Evolutionary conservation across 768 basidiomycete genomes (phyloP), one percentile per base, ranked within the genome.

Genomic region (Suillus subaureus): DNA sequence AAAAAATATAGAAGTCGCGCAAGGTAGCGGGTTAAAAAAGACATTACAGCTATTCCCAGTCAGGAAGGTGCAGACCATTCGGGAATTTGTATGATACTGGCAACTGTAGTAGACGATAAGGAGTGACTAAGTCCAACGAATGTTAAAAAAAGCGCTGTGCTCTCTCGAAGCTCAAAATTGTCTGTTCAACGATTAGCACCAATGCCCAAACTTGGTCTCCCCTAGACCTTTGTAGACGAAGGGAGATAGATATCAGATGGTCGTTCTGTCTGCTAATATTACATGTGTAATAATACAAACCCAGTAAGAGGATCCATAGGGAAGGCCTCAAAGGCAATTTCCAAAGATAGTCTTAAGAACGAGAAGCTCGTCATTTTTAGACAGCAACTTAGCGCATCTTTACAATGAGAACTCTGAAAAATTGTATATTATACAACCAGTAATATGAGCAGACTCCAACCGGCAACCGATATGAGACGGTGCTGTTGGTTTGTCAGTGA

Each of bases 401-500:
- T 58, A 58, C 39, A 42, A 18, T 9, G 28, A 31, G 21, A 21
- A 42, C 58, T 42, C 40, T 26, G 37, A 39, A 28, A 60, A 60
- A 12, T 21, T 42, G 39, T 60, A 42, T 28, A 60, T 60, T 40
- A 26, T 42, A 42, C 28, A 43, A 60, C 26, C 58, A 8, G 39
- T 39, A 37, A 40, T 26, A 28, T 28, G 16, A 26, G 16, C 37
- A 58, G 37, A 66, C 69, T 70, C 66, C 61, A 73, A 62, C 70
- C 33, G 28, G 69, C 68, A 62, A 64, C 70, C 66, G 73, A 66
- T 28, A 40, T 63, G 65, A 68, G 61, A 69, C 67, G 64, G 69
- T 12, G 65, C 67, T 72, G 67, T 73, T 64, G 35, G 69, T 39
- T 66, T 61, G 72, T 76, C 60, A 76, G 72, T 67, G 63, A 68